Percentiles rank a stretch among this genome's conserved stretches.
These are phyloP conservation scores for Colletotrichum camelliae DNA, from an alignment of 2,329 filamentous ascomycete species.

Conservation along the genomic window DNA sequence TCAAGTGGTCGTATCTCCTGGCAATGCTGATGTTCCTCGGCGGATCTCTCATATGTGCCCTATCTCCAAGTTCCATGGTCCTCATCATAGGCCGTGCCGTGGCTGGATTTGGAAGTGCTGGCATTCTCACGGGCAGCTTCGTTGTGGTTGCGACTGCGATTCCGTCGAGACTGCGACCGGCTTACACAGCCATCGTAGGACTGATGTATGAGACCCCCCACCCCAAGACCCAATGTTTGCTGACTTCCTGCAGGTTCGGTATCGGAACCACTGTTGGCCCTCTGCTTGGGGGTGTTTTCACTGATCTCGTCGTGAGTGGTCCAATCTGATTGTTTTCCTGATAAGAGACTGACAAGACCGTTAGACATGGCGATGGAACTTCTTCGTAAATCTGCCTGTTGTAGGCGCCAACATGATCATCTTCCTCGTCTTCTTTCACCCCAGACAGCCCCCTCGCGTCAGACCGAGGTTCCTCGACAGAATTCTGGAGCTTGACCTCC, in stretches of 20 bases:
- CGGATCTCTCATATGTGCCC: constrained; percentile 12
- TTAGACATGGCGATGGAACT: constrained; percentile 26
- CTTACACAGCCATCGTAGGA: constrained; percentile 37
- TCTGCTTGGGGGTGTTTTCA: constrained; percentile 40
- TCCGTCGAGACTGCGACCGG: constrained; percentile 31
- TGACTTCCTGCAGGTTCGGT: constrained; percentile 31
- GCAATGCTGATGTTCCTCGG: constrained; percentile 12
- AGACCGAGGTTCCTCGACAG: constrained; percentile 26
- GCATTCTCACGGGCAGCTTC: constrained; percentile 39
- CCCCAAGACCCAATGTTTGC: not conserved
- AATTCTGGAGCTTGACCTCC: constrained; percentile 36
- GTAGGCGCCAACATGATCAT: constrained; percentile 33
- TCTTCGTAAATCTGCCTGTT: constrained; percentile 26
- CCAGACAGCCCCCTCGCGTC: constrained; percentile 29
- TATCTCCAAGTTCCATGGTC: constrained; percentile 1
- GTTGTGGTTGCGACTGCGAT: constrained; percentile 36
- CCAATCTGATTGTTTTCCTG: too few relatives aligned
- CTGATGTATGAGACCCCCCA: constrained; percentile 30
- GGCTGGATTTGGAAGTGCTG: constrained; percentile 17
- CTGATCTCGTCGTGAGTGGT: constrained; percentile 35
- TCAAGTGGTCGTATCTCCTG: constrained; percentile 31
- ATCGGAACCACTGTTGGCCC: constrained; percentile 38
- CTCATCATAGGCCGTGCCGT: constrained; percentile 17
- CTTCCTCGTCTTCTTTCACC: constrained; percentile 29
- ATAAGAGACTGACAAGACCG: constrained; percentile 15